Evolutionary conservation across 2,329 filamentous ascomycete species (phyloP), one percentile per base, ranked within the genome.

Genomic region (Pseudocercospora crystallina): DNA sequence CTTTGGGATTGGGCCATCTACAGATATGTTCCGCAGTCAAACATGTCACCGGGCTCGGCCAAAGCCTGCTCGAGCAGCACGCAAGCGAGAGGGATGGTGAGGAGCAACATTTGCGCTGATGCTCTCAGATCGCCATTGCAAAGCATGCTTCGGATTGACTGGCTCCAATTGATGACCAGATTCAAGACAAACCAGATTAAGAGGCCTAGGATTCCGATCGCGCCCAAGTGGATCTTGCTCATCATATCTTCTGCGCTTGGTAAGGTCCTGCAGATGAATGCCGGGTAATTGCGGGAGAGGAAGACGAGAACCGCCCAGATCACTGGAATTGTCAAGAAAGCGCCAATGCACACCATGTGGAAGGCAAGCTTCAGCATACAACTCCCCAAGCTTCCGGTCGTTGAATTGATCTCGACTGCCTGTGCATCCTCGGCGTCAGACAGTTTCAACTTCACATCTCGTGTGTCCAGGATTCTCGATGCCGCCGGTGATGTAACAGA

Each of bases 51-150:
- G n/a, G n/a, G n/a, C n/a, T n/a, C n/a, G n/a, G n/a, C n/a, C n/a
- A n/a, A n/a, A 20, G 8, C 29, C 17, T 43, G 37, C 39, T 43
- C 41, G 9, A 36, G 26, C 32, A 49, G 5, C 14, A 49, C 17
- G 3, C 1, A 26, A 5, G 12, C 11, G 3, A 43, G 17, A 4
- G 47, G 47, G 3, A 43, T 39, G 12, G 15, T 31, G 14, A 49
- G 7, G 8, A 49, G 13, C n/a, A 49, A 30, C 39, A 17, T 30
- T 13, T 43, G 47, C 2, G 40, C 33, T 5, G 47, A 49, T 8
- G 40, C 17, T 9, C 12, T 43, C 20, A 26, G 33, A 11, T 49
- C 39, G 33, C 12, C 33, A 14, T 26, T 49, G 29, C n/a, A 35
- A 5, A 49, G 33, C 39, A n/a, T 38, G 17, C 10, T 11, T 36